These are phyloP conservation scores for Penicillium corylophilum DNA, from an alignment of 2,329 filamentous ascomycete genomes.

Conservation along the genomic window DNA sequence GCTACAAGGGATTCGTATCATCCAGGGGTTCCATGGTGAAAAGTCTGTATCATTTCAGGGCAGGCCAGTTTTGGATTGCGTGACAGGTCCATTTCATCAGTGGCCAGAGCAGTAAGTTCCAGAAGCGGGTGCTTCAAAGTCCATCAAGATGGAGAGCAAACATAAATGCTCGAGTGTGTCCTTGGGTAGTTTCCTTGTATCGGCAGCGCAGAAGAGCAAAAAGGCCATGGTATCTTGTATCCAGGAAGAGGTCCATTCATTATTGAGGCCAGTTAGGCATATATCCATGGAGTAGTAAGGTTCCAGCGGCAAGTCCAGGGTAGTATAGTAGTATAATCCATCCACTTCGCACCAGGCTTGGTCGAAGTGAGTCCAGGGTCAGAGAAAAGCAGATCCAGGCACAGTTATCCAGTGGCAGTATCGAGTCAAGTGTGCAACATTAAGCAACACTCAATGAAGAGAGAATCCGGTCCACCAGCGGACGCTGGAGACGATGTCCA, in stretches of 20 bases:
- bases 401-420: conserved; percentile 20
- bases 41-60: conserved; percentile 4
- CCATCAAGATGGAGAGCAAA: conserved; percentile 14
- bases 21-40: conserved; percentile 12
- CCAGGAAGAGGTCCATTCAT: conserved; percentile 12
- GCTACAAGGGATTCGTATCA: conserved; percentile 10
- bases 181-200: conserved; percentile 13
- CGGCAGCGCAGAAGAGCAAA: conserved; percentile 5
- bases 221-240: conserved; percentile 7
- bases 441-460: conserved; percentile 40
- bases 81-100: conserved; percentile 15
- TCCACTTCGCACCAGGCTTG: conserved; percentile 32
- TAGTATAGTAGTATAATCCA: conserved; percentile 8
- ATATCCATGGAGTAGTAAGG: conserved; percentile 3
- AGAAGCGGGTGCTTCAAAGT: conserved; percentile 14
- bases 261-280: conserved; percentile 6
- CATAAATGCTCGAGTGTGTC: conserved; percentile 19
- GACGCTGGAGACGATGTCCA: conserved; percentile 28
- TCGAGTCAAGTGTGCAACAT: conserved; percentile 37
- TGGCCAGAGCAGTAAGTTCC: conserved; percentile 10
- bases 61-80: conserved; percentile 4
- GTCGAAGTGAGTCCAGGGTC: conserved; percentile 20
- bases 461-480: conserved; percentile 35
- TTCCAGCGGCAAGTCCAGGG: conserved; percentile 12
- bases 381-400: conserved; percentile 15